Evolutionary conservation across 345 rosid species (phyloP).

Genomic region (Toxicodendron radicans): DNA sequence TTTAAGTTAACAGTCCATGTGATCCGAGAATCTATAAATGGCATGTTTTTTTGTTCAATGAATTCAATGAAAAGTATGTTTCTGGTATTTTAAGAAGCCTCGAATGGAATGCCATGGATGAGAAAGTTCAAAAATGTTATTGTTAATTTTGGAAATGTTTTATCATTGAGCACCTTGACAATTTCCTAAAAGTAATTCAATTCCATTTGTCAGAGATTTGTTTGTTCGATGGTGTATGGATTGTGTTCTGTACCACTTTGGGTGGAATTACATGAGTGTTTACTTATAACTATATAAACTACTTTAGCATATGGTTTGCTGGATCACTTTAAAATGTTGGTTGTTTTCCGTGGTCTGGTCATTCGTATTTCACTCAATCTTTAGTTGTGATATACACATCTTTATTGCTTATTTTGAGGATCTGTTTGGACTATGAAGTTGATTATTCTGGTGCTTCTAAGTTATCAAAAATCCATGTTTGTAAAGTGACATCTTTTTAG

Average conservation of each 20-base stretch:
- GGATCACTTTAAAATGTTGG: slow-evolving; percentile 1
- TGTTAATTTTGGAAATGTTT: background rate
- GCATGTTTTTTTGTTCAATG: slow-evolving; percentile 5
- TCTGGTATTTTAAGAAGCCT: background rate
- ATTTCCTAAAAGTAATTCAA: background rate
- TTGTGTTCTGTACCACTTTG: too few species aligned
- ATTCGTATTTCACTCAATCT: background rate
- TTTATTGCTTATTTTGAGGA: slow-evolving; percentile 1
- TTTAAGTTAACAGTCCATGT: background rate
- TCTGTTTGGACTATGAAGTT: slow-evolving; percentile 14
- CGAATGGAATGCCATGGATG: background rate
- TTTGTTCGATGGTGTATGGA: background rate
- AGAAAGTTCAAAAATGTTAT: background rate
- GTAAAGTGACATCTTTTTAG: background rate
- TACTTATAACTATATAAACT: background rate
- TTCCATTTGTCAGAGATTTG: background rate
- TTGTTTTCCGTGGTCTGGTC: background rate
- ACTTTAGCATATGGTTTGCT: background rate
- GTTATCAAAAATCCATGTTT: background rate
- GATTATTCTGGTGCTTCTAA: slow-evolving; percentile 4
- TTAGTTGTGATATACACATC: slow-evolving; percentile 1
- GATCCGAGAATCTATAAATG: background rate
- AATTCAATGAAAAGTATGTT: background rate
- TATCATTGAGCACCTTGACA: background rate
- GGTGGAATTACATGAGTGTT: background rate